phyloP scores from a whole-genome alignment of 495 filamentous ascomycete genomes.

The Cudoniella acicularis region DNA sequence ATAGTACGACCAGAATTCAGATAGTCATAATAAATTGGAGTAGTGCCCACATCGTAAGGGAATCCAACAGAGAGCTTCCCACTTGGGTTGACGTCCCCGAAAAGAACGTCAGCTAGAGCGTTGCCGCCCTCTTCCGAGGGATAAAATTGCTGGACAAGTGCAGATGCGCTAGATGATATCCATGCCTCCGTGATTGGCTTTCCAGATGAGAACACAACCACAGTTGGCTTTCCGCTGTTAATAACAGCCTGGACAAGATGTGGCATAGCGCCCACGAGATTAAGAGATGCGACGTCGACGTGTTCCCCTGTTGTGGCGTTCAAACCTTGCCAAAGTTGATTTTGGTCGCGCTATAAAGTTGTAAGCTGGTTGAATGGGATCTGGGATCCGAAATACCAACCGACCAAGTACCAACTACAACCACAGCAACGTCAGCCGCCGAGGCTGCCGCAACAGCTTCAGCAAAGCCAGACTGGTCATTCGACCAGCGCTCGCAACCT shows the following conservation, averaged over 20 bases:
- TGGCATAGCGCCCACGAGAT: conserved; percentile 67
- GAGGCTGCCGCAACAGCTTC: conserved; percentile 60
- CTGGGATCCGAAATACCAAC: conserved; percentile 25
- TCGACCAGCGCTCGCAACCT: conserved; percentile 72
- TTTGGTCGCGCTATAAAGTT: conserved; percentile 48
- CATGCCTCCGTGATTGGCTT: conserved; percentile 68
- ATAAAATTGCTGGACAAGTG: conserved; percentile 69
- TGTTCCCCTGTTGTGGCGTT: conserved; percentile 74
- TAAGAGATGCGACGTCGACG: conserved; percentile 57
- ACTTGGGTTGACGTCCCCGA: conserved; percentile 81
- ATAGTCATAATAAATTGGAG: conserved; percentile 69
- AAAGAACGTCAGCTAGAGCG: conserved; percentile 85
- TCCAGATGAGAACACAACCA: conserved; percentile 66
- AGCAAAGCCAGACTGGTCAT: conserved; percentile 56
- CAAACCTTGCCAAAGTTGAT: conserved; percentile 60
- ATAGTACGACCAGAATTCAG: conserved; percentile 58
- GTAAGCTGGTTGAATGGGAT: neutral
- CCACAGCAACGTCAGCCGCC: conserved; percentile 64
- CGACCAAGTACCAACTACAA: conserved; percentile 72
- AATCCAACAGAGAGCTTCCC: conserved; percentile 64
- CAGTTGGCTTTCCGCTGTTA: conserved; percentile 60
- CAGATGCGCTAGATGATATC: conserved; percentile 56
- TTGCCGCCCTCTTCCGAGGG: conserved; percentile 80
- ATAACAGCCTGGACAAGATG: conserved; percentile 60
- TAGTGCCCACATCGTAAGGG: conserved; percentile 59